Conservation (phyloP, 176 grass and related monocot species). For the Tuctoria greenei region DNA sequence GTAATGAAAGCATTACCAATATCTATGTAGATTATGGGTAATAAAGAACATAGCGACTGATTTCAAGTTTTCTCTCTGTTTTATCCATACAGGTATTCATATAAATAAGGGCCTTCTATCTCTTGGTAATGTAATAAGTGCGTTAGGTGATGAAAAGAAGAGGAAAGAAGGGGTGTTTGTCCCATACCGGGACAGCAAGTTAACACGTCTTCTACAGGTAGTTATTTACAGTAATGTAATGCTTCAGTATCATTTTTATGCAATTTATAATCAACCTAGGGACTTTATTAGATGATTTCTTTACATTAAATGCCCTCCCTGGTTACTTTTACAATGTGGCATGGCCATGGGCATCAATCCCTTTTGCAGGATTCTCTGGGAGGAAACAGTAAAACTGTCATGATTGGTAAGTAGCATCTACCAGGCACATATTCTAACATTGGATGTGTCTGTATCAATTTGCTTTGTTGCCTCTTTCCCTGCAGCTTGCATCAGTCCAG, state of each 20-base stretch:
- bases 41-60: slow-evolving; percentile 1
- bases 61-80: slow-evolving; percentile 4
- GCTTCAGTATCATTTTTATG: neutral
- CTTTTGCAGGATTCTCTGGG: slow-evolving; percentile 76
- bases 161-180: slow-evolving; percentile 83
- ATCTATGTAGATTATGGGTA: neutral
- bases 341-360: slow-evolving; percentile 5
- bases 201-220: slow-evolving; percentile 77
- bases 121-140: slow-evolving; percentile 87
- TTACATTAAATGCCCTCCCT: neutral
- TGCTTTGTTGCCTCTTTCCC: neutral
- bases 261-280: neutral
- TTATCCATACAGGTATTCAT: slow-evolving; percentile 59
- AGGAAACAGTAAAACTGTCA: slow-evolving; percentile 84
- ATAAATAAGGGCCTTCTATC: slow-evolving; percentile 83
- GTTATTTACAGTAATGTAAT: neutral
- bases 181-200: slow-evolving; percentile 73
- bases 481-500: slow-evolving; percentile 87
- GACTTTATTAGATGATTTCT: neutral
- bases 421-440: neutral
- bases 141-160: slow-evolving; percentile 82
- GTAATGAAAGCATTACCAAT: slow-evolving; percentile 13
- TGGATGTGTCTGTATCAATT: slow-evolving; percentile 23
- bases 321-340: neutral
- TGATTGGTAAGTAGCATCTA: slow-evolving; percentile 59